phyloP scores from a whole-genome alignment of 2,329 filamentous ascomycete genomes.

The Colletotrichum sidae region DNA sequence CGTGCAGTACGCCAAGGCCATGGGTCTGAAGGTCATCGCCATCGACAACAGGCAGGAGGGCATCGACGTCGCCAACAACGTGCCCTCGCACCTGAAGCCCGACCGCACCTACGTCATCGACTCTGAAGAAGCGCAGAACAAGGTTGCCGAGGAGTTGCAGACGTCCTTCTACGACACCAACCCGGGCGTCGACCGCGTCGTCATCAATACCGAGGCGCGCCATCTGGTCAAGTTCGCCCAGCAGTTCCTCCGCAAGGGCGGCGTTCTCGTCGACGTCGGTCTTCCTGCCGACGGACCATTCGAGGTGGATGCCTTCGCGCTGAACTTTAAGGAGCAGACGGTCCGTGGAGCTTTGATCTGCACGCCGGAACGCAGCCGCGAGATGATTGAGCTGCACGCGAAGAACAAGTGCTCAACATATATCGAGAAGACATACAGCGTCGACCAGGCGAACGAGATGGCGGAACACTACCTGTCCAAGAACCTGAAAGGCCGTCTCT shows the following conservation, averaged over 20 bases:
- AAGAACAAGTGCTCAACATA: slow-evolving; percentile 36
- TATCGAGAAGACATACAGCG: slow-evolving; percentile 36
- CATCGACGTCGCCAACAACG: slow-evolving; percentile 35
- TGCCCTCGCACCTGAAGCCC: slow-evolving; percentile 33
- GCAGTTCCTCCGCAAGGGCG: slow-evolving; percentile 39
- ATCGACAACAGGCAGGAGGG: slow-evolving; percentile 40
- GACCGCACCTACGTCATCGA: slow-evolving; percentile 33
- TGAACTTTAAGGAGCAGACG: slow-evolving; percentile 41
- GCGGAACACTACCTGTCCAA: slow-evolving; percentile 36
- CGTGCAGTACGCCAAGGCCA: slow-evolving; percentile 42
- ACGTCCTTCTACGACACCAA: slow-evolving; percentile 31
- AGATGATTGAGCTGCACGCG: slow-evolving; percentile 38
- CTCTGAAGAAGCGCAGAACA: slow-evolving; percentile 29
- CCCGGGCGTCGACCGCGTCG: slow-evolving; percentile 40
- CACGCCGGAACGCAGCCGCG: slow-evolving; percentile 37
- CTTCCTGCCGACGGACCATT: slow-evolving; percentile 37
- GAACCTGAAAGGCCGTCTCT: slow-evolving; percentile 36
- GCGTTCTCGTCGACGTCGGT: slow-evolving; percentile 34
- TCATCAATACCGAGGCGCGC: slow-evolving; percentile 36
- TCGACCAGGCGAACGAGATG: slow-evolving; percentile 37
- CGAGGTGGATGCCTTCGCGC: slow-evolving; percentile 37
- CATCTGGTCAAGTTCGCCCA: slow-evolving; percentile 33
- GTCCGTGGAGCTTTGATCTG: slow-evolving; percentile 37
- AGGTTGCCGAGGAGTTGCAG: slow-evolving; percentile 32
- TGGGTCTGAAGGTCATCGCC: slow-evolving; percentile 41